phyloP scores from a whole-genome alignment of 495 filamentous ascomycete species.

The Hypoxylon intermedium region DNA sequence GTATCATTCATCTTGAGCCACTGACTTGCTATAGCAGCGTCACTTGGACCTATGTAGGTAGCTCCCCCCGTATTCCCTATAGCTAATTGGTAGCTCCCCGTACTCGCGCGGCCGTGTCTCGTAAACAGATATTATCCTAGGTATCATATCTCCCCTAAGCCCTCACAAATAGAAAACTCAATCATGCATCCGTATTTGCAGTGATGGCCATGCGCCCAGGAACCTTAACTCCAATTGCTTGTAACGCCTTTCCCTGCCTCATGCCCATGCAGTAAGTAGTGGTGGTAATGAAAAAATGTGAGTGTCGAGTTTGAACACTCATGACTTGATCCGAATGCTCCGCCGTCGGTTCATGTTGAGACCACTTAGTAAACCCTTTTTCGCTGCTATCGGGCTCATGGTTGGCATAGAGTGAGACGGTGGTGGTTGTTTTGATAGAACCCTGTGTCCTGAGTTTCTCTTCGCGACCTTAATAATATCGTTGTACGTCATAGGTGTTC shows the following conservation, averaged over 20 bases:
- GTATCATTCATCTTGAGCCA: constrained; percentile 33
- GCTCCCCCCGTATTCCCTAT: not conserved
- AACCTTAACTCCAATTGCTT: constrained; percentile 26
- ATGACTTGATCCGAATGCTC: constrained; percentile 49
- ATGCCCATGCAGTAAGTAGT: constrained; percentile 5
- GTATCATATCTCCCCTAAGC: constrained; percentile 24
- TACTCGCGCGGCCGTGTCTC: constrained; percentile 24
- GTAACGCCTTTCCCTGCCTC: constrained; percentile 12
- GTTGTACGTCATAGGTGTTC: constrained; percentile 49
- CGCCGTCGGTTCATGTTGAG: constrained; percentile 45
- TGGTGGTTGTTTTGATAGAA: constrained; percentile 31
- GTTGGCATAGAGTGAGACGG: constrained; percentile 39
- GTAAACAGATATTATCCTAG: constrained; percentile 23
- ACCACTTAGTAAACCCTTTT: constrained; percentile 51
- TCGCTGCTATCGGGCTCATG: constrained; percentile 28
- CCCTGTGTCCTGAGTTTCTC: constrained; percentile 44
- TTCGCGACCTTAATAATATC: constrained; percentile 47
- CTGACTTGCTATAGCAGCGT: constrained; percentile 19
- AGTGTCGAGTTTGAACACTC: constrained; percentile 5
- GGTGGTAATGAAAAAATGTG: constrained; percentile 12
- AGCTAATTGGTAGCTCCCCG: not conserved
- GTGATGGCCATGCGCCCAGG: constrained; percentile 21
- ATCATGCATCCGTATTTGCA: constrained; percentile 18
- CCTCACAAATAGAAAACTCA: constrained; percentile 2
- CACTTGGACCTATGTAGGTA: constrained; percentile 5